Base-by-base conservation (phyloP, 2,329 filamentous ascomycete species). In the Nigrograna mackinnonii region DNA sequence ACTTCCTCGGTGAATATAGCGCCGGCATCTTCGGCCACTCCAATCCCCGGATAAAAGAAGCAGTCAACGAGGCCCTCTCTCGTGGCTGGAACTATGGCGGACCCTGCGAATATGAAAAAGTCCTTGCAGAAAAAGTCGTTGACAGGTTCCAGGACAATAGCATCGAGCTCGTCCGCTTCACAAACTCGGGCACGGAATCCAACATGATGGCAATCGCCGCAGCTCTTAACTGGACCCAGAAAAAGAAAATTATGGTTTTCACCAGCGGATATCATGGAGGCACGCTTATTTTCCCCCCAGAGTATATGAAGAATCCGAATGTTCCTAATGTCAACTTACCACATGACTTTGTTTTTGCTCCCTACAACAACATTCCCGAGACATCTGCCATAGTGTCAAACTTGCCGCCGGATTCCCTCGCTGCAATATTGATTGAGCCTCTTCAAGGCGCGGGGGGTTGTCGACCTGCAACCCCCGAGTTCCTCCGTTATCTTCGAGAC, bases 381-480 rank as follows among this genome's bases (percentile, higher is more conserved):
- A 76, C 77, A 0, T 59, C 61, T 3, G 43, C 48, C 2, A 65
- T 75, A 28, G 24, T 28, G 9, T 9, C 9, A n/a, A 28, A n/a
- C 24, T 28, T 28, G 24, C 24, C 24, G n/a, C 9, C n/a, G n/a
- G 9, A 9, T n/a, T 28, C 24, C 2, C 58, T 87, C 0, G 83
- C 80, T 0, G 83, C 79, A 0, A 79, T 87, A 18, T 56, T 88
- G 2, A 67, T 87, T 0, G 85, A 87, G 62, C 74, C 74, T 0
- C 80, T 88, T 74, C 80, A 85, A 49, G 82, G 82, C 0, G 74
- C 78, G 2, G 82, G 76, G 1, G 84, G 84, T 0, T 78, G 76
- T 35, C 73, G 82, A 4, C 64, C 70, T 0, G 82, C 69, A 1
- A 68, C 64, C 0, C 31, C 24, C 1, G 72, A 73, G 16, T 86